Conservation (phyloP, 202 grass and related monocot genomes). For the Tripidium arundinaceum region DNA sequence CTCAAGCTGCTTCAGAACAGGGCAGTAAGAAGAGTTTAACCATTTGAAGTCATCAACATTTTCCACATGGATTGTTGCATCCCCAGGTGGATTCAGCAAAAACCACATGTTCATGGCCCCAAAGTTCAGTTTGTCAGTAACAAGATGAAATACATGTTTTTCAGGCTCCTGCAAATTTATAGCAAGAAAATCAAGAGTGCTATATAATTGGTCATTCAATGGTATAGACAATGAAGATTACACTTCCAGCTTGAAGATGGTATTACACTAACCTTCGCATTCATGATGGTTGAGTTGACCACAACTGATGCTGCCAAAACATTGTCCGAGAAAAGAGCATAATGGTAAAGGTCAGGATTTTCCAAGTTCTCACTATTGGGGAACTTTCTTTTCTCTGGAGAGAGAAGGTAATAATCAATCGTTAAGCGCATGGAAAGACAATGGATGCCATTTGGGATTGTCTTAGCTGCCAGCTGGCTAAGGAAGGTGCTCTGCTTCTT, state of each 20-base stretch:
- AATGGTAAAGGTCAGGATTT: slow-evolving; percentile 61
- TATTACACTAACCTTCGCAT: slow-evolving; percentile 43
- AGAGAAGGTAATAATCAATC: slow-evolving; percentile 58
- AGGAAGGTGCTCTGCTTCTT: slow-evolving; percentile 76
- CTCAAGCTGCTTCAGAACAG: slow-evolving; percentile 55
- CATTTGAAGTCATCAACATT: slow-evolving; percentile 67
- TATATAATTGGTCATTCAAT: neutral
- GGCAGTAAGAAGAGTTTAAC: slow-evolving; percentile 60
- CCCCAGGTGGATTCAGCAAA: slow-evolving; percentile 63
- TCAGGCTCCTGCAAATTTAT: slow-evolving; percentile 50
- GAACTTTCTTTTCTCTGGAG: slow-evolving; percentile 62
- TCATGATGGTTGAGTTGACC: slow-evolving; percentile 64
- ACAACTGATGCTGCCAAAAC: slow-evolving; percentile 71
- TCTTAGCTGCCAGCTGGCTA: slow-evolving; percentile 59
- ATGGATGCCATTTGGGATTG: slow-evolving; percentile 67
- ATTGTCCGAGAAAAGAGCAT: slow-evolving; percentile 71
- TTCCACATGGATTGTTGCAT: slow-evolving; percentile 60
- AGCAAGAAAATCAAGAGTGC: neutral
- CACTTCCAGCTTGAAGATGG: neutral
- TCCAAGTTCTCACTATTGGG: slow-evolving; percentile 59
- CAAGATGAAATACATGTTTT: slow-evolving; percentile 71
- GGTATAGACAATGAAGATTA: neutral
- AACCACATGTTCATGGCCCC: slow-evolving; percentile 75
- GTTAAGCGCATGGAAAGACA: slow-evolving; percentile 66
- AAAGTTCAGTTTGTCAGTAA: slow-evolving; percentile 67